Base-by-base conservation (phyloP, 2,329 filamentous ascomycete species). In the Aspergillus sojae region DNA sequence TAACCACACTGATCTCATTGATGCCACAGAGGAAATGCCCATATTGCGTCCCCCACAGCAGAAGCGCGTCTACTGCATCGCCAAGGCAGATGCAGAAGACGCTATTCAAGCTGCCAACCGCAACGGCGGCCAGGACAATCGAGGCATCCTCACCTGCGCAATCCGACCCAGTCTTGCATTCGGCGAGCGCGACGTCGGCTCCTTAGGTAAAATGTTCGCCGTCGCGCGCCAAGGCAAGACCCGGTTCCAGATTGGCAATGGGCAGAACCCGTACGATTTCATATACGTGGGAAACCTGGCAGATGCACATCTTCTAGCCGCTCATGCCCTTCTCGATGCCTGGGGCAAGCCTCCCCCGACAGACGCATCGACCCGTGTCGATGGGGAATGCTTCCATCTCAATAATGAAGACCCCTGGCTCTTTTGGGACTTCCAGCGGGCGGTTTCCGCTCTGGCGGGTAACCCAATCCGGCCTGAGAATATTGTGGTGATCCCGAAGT, bases 341-440 rank as follows among this genome's bases (percentile, higher is more conserved):
- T 57, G 45, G 46, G 53, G 53, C 2, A 58, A 50, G 14, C 56
- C 56, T 19, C 39, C 10, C 10, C 36, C 39, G 1, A 12, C 36
- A 3, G 56, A 54, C n/a, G 30, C 30, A 6, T 32, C 19, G 3
- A 21, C 26, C 3, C 36, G 39, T 2, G 61, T 62, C 19, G 61
- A 62, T 28, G 61, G 61, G 4, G 61, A 62, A 41, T 28, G 30
- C 5, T 62, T 62, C 48, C 52, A 62, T 41, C 28, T 62, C 26
- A 58, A 36, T 1, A 62, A 62, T 28, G 56, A 52, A 11, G 61
- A 62, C 1, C 61, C 56, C 4, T 62, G 61, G 61, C 41, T 62
- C 10, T 62, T 62, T 14, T 62, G 61, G 61, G 61, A 62, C 28
- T 62, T 62, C 30, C 61, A 62, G 48, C 48, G 61, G 2, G 56